These are phyloP conservation scores for Neurospora discreta DNA, from an alignment of 495 filamentous ascomycete genomes.

Conservation along the genomic window DNA sequence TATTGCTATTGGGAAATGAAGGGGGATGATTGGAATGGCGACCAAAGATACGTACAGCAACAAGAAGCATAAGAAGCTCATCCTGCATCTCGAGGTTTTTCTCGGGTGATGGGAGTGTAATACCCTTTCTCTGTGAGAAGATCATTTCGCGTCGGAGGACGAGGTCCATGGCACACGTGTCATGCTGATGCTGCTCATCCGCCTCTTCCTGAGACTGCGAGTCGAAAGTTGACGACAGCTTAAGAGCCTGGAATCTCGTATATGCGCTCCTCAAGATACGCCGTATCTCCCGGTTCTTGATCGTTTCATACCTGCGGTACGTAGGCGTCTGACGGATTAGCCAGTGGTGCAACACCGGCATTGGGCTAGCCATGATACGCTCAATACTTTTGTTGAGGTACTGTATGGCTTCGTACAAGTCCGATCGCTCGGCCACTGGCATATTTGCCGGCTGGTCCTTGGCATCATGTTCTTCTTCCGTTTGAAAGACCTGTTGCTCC, in stretches of 20 bases:
- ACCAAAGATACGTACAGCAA: constrained; percentile 1
- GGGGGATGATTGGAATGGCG: background rate
- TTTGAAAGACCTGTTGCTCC: too few relatives aligned
- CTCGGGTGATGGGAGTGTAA: constrained; percentile 12
- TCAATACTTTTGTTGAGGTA: too few relatives aligned
- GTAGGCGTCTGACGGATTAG: constrained; percentile 4
- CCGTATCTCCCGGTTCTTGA: constrained; percentile 10
- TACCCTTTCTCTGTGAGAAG: constrained; percentile 16
- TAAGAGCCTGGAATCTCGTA: constrained; percentile 3
- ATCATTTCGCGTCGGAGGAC: constrained; percentile 22
- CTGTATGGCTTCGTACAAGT: too few relatives aligned
- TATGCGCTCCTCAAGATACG: constrained; percentile 6
- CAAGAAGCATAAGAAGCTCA: constrained; percentile 15
- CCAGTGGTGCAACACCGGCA: background rate
- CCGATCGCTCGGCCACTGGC: too few relatives aligned
- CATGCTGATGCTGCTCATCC: constrained; percentile 6
- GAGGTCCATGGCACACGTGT: constrained; percentile 28
- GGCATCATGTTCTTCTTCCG: too few relatives aligned
- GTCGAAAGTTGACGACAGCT: constrained; percentile 12
- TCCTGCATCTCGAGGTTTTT: constrained; percentile 19
- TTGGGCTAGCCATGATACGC: too few relatives aligned
- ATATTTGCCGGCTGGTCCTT: too few relatives aligned
- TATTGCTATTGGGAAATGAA: too few relatives aligned
- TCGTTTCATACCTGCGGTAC: constrained; percentile 13
- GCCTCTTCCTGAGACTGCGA: constrained; percentile 2